phyloP scores from a whole-genome alignment of 164 flowering plant species.

The Sedum album region DNA sequence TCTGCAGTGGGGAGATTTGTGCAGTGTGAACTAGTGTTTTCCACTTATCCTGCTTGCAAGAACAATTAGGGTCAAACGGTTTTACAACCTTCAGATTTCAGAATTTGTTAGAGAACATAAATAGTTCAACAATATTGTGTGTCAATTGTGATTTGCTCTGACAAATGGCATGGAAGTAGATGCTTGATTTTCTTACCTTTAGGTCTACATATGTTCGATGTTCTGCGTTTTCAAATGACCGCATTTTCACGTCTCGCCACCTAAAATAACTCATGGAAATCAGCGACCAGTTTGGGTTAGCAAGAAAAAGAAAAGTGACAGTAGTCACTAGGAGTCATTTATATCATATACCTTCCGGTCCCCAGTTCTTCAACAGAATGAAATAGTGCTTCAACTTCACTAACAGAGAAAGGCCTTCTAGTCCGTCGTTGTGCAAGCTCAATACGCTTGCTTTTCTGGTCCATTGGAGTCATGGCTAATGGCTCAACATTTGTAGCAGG shows the following conservation, averaged over 20 bases:
- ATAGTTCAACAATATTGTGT: no score
- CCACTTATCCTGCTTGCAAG: constrained; percentile 22
- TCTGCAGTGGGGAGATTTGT: constrained; percentile 20
- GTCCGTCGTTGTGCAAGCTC: constrained; percentile 77
- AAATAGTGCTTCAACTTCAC: constrained; percentile 94
- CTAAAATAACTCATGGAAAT: background rate
- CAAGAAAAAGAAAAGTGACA: background rate
- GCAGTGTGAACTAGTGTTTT: constrained; percentile 25
- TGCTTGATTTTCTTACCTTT: constrained; percentile 6
- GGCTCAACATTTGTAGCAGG: constrained; percentile 6
- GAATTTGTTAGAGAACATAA: background rate
- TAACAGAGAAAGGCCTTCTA: constrained; percentile 87
- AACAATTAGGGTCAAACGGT: background rate
- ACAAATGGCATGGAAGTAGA: no score
- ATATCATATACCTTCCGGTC: constrained; percentile 72
- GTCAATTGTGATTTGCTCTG: no score
- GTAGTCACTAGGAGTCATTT: background rate
- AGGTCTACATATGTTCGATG: constrained; percentile 8
- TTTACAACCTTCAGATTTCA: background rate
- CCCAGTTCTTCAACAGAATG: constrained; percentile 96
- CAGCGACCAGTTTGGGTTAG: background rate
- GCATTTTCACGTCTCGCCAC: constrained; percentile 11
- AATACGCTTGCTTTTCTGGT: constrained; percentile 40
- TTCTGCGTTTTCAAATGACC: constrained; percentile 4
- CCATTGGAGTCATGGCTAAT: constrained; percentile 27